A percentile compares a stretch with the other conserved stretches of the same genome.
phyloP scores from a whole-genome alignment of 2,329 filamentous ascomycete genomes.

The Cytospora piceae region DNA sequence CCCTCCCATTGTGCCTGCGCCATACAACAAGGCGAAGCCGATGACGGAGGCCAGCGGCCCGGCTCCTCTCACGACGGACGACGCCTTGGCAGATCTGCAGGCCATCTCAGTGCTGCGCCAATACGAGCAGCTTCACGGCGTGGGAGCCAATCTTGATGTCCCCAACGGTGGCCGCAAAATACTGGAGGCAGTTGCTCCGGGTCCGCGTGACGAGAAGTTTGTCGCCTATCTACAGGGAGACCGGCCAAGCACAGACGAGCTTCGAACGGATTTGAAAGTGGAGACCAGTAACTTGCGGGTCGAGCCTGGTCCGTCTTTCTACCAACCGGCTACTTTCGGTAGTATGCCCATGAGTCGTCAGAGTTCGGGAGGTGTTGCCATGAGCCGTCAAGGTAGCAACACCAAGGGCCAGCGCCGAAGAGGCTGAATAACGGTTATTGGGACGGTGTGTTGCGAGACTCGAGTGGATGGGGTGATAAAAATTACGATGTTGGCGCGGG shows the following conservation, averaged over 20 bases:
- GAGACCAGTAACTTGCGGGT: slow-evolving; percentile 49
- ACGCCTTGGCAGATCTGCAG: slow-evolving; percentile 58
- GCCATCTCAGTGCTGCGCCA: slow-evolving; percentile 63
- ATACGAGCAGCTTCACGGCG: slow-evolving; percentile 57
- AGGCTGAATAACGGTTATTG: slow-evolving; percentile 4
- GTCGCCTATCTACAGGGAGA: slow-evolving; percentile 52
- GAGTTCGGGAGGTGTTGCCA: slow-evolving; percentile 59
- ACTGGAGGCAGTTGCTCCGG: slow-evolving; percentile 57
- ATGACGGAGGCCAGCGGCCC: slow-evolving; percentile 62
- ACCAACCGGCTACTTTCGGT: slow-evolving; percentile 39
- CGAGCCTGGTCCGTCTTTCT: slow-evolving; percentile 41
- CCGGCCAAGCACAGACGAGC: slow-evolving; percentile 52
- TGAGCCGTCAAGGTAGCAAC: slow-evolving; percentile 60
- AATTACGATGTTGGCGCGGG: neutral
- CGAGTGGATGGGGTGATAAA: neutral
- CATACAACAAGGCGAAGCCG: slow-evolving; percentile 62
- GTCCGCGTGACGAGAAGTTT: slow-evolving; percentile 52
- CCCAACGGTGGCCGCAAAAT: slow-evolving; percentile 58
- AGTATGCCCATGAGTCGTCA: slow-evolving; percentile 59
- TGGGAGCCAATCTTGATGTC: slow-evolving; percentile 59
- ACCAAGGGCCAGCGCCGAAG: slow-evolving; percentile 50
- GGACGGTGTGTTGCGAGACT: too few relatives aligned
- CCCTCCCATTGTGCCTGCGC: slow-evolving; percentile 59
- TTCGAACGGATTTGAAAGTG: slow-evolving; percentile 56
- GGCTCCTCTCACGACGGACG: slow-evolving; percentile 53